Evolutionary conservation across 2,329 filamentous ascomycete genomes (phyloP).

Genomic region (Fusarium mangiferae): DNA sequence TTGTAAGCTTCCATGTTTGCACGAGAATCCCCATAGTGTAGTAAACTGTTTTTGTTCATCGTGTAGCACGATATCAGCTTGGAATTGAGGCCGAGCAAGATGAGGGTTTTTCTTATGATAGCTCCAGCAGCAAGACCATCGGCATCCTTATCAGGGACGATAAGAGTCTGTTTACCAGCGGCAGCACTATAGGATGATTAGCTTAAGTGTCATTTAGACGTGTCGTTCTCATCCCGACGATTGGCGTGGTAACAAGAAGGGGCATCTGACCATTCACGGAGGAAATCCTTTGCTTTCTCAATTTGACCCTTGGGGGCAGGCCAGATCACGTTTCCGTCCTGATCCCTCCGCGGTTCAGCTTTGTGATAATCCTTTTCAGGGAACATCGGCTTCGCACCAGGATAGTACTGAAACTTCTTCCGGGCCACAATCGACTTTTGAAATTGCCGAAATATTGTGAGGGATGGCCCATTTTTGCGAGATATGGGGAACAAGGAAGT

Average conservation of each 20-base stretch:
- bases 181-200: constrained; percentile 12
- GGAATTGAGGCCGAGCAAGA: constrained; percentile 65
- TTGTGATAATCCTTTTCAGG: constrained; percentile 23
- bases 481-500: rapidly evolving
- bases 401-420: background rate
- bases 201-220: background rate
- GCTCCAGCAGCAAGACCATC: constrained; percentile 73
- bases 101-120: constrained; percentile 69
- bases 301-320: constrained; percentile 69
- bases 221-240: background rate
- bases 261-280: constrained; percentile 64
- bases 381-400: background rate
- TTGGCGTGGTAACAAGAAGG: background rate
- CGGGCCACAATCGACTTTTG: background rate
- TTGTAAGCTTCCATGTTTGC: constrained; percentile 59
- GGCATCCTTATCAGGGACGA: constrained; percentile 76
- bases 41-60: constrained; percentile 66
- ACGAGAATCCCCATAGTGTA: constrained; percentile 66
- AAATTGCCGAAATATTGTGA: background rate
- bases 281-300: constrained; percentile 63
- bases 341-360: constrained; percentile 44
- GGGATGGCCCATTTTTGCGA: background rate
- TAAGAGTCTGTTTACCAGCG: constrained; percentile 58
- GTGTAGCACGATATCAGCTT: constrained; percentile 67
- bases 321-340: constrained; percentile 65